A percentile compares a stretch with the other conserved stretches of the same genome.
phyloP scores from a whole-genome alignment of 331 rosid species.

The Cydonia oblonga region DNA sequence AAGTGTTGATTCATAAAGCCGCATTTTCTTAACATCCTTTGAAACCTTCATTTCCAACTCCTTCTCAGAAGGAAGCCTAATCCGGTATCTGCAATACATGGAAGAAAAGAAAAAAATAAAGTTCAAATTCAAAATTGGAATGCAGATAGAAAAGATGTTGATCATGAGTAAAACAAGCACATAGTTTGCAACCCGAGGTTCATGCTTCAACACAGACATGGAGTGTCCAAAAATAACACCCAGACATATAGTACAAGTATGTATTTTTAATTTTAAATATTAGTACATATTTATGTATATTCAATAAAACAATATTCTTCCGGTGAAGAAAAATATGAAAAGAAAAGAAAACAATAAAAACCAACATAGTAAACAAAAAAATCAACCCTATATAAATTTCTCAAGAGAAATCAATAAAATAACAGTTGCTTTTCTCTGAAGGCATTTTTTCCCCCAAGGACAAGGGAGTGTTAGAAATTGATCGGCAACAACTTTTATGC shows the following conservation, averaged over 20 bases:
- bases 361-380: neutral
- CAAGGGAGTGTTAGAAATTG: neutral
- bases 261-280: neutral
- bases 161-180: neutral
- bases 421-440: neutral
- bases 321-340: neutral
- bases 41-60: conserved; percentile 94
- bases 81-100: conserved; percentile 57
- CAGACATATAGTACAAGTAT: neutral
- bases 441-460: neutral
- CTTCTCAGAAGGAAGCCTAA: conserved; percentile 94
- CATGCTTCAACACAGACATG: neutral
- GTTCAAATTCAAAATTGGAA: conserved; percentile 3
- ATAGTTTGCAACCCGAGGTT: neutral
- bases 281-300: neutral
- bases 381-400: neutral
- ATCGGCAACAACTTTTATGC: neutral
- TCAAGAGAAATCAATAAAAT: neutral
- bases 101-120: neutral
- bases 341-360: neutral
- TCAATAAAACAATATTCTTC: neutral
- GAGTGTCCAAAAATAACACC: neutral
- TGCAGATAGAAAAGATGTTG: neutral
- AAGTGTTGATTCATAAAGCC: conserved; percentile 84
- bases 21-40: conserved; percentile 76